Evolutionary conservation across 2,329 filamentous ascomycete genomes (phyloP).

Genomic region (Xylaria sp.): DNA sequence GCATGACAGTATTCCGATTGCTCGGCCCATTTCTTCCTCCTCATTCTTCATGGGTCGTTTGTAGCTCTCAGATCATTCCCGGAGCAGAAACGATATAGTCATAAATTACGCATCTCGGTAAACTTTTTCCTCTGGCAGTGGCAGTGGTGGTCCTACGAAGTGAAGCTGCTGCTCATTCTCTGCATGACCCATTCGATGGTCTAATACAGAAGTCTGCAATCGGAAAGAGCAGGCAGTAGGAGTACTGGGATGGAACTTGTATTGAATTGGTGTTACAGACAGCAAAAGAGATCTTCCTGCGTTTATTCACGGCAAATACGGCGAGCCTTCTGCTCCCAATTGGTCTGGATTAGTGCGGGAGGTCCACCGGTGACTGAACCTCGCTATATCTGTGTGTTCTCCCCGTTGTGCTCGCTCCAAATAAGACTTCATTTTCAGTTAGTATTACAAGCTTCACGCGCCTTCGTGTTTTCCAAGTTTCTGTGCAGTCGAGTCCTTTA

Average conservation of each 20-base stretch:
- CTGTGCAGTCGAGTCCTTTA: background rate
- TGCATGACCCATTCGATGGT: conserved; percentile 39
- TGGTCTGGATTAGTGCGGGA: conserved; percentile 40
- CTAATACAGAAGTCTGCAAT: conserved; percentile 49
- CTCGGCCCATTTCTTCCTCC: conserved; percentile 57
- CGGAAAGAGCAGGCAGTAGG: conserved; percentile 51
- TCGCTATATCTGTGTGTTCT: conserved; percentile 41
- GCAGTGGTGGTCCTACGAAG: conserved; percentile 43
- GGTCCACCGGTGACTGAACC: conserved; percentile 34
- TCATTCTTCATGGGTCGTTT: conserved; percentile 63
- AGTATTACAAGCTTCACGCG: conserved; percentile 16
- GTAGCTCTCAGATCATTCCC: conserved; percentile 67
- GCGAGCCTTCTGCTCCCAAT: conserved; percentile 38
- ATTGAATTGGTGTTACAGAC: conserved; percentile 53
- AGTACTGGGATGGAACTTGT: conserved; percentile 53
- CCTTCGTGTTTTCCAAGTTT: background rate
- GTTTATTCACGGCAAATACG: conserved; percentile 41
- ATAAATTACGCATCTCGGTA: conserved; percentile 55
- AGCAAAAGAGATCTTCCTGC: conserved; percentile 47
- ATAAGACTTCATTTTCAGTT: conserved; percentile 43
- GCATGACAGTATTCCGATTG: conserved; percentile 52
- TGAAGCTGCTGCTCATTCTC: conserved; percentile 43
- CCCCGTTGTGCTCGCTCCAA: conserved; percentile 43
- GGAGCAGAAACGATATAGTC: conserved; percentile 66
- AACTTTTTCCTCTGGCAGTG: conserved; percentile 44